Evolutionary conservation across 164 flowering plant genomes (phyloP), one percentile per base, ranked within the genome.

Genomic region (Dillenia suffruticosa): DNA sequence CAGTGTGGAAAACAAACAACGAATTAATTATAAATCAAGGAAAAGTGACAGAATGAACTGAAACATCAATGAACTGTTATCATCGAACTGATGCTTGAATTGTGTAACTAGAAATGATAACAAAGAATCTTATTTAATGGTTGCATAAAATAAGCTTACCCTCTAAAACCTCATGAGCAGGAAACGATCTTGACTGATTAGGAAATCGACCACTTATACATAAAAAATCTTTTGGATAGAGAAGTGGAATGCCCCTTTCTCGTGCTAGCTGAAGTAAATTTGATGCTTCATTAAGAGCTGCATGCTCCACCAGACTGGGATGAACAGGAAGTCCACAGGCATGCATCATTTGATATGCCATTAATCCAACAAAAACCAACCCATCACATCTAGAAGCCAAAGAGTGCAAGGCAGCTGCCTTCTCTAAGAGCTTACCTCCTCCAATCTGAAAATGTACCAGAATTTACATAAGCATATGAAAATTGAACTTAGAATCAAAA

Each of bases 311-410:
- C 66, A 77, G 74, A 63, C 58, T 65, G 44, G 61, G 54, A 61
- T 91, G 86, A 61, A 92, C 79, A 17, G 77, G 69, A n/a, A 78
- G 13, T 57, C 96, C 91, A 44, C 84, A 64, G 46, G 89, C 95
- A 71, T 85, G 87, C 96, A 89, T 89, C 61, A 89, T 79, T 67
- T 88, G 96, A 67, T 88, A 89, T 51, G 91, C 83, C 81, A 88
- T 84, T 75, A 68, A 72, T 59, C 98, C 98, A 70, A 88, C 81
- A 73, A 92, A 92, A 49, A 89, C 75, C 64, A 92, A 62, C 16
- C 82, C 93, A 71, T 89, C 90, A 71, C 91, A 88, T 67, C 43
- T 75, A 57, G 91, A 86, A 70, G 87, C 87, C 57, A 92, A 79
- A 70, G 70, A 66, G 8, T 47, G 74, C 72, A 92, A 59, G 12